Percentiles rank a stretch among this genome's conserved stretches.
These are phyloP conservation scores for Beta corolliflora DNA, from an alignment of 179 eudicot species.

Conservation along the genomic window DNA sequence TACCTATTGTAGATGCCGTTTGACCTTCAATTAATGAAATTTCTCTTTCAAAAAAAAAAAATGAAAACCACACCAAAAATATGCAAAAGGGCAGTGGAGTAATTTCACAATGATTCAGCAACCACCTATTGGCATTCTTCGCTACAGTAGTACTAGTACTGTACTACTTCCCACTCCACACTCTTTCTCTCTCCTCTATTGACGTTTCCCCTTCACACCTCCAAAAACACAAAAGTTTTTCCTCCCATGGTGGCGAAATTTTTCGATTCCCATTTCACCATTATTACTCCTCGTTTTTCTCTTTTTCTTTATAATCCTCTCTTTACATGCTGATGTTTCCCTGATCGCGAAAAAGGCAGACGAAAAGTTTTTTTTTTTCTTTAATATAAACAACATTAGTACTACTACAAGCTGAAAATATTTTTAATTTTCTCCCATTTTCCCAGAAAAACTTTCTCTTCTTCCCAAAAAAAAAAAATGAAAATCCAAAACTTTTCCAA, in stretches of 20 bases:
- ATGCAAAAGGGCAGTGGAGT: neutral
- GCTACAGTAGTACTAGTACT: neutral
- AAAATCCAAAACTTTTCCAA: neutral
- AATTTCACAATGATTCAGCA: neutral
- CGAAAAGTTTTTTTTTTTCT: neutral
- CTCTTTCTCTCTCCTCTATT: constrained; percentile 5
- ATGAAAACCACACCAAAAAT: too few relatives aligned
- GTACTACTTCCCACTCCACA: neutral
- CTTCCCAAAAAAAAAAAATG: neutral
- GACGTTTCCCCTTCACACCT: neutral
- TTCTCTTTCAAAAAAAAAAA: too few relatives aligned
- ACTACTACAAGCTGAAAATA: neutral
- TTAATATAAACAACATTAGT: neutral
- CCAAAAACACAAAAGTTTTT: neutral
- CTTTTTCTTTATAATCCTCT: neutral
- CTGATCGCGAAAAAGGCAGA: neutral
- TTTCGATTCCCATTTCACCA: neutral
- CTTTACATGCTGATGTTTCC: neutral
- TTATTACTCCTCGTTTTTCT: neutral
- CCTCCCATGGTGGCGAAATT: neutral
- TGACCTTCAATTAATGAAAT: too few relatives aligned
- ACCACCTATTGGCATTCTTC: neutral
- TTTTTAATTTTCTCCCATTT: too few relatives aligned
- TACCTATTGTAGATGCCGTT: too few relatives aligned
- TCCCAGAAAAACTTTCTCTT: neutral